Percentiles rank a stretch among this genome's conserved stretches.
These are phyloP conservation scores for Pseudozyma hubeiensis DNA, from an alignment of 1,284 basidiomycete genomes.

Conservation along the genomic window DNA sequence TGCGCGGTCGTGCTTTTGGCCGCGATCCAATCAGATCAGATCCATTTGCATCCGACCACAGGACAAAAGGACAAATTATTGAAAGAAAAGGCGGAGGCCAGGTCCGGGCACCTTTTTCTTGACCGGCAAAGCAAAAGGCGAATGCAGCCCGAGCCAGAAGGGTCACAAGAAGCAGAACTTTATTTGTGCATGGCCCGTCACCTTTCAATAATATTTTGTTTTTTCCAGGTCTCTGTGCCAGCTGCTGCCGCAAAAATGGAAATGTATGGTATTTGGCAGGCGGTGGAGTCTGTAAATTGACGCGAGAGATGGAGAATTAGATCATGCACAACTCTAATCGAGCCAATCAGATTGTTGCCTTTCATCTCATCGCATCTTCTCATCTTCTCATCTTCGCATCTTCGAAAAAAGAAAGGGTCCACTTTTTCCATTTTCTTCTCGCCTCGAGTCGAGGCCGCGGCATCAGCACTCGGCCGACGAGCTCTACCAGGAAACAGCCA, in stretches of 20 bases:
- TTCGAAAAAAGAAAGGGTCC: constrained; percentile 28
- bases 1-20: not conserved
- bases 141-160: too few species aligned
- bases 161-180: too few species aligned
- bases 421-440: not conserved
- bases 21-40: constrained; percentile 42
- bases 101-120: not conserved
- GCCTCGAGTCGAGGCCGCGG: too few species aligned
- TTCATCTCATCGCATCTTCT: constrained; percentile 16
- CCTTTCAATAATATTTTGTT: constrained; percentile 23
- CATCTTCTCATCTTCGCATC: constrained; percentile 1
- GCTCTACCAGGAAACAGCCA: not conserved
- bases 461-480: constrained; percentile 24
- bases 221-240: not conserved
- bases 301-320: constrained; percentile 2
- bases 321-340: constrained; percentile 44
- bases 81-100: not conserved
- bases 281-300: constrained; percentile 4
- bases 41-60: constrained; percentile 36
- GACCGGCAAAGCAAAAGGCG: constrained; percentile 1
- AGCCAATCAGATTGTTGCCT: constrained; percentile 39
- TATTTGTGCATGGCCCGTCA: constrained; percentile 5
- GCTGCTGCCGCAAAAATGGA: not conserved
- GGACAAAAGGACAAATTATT: not conserved
- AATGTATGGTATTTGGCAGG: too few species aligned